A percentile compares a stretch with the other conserved stretches of the same genome.
These are phyloP conservation scores for Populus hybrid DNA, from an alignment of 441 rosid genomes.

Conservation along the genomic window DNA sequence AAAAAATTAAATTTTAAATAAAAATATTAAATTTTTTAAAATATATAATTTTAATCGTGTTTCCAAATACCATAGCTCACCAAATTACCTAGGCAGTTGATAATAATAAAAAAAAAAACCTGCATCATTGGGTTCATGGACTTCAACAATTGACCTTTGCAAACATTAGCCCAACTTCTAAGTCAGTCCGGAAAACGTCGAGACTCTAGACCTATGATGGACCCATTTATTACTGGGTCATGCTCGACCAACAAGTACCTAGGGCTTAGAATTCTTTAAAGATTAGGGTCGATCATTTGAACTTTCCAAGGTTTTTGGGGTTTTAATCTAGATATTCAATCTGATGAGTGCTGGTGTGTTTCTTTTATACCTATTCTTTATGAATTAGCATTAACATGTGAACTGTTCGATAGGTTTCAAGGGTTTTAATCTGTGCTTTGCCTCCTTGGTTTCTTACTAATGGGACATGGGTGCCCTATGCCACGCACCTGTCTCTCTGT, in stretches of 20 bases:
- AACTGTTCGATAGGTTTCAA: too few relatives aligned
- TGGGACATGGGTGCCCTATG: not conserved
- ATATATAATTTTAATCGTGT: too few relatives aligned
- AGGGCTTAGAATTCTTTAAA: not conserved
- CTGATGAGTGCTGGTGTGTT: not conserved
- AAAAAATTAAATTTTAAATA: too few relatives aligned
- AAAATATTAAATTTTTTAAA: too few relatives aligned
- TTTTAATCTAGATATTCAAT: not conserved
- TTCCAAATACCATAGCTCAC: too few relatives aligned
- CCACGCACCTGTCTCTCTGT: not conserved
- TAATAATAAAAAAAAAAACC: too few relatives aligned
- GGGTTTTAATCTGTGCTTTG: not conserved
- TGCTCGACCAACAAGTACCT: not conserved
- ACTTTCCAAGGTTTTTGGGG: not conserved
- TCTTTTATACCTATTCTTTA: too few relatives aligned
- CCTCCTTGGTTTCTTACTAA: not conserved
- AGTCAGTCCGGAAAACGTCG: not conserved
- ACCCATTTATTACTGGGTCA: not conserved
- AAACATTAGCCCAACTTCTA: not conserved
- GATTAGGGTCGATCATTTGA: not conserved
- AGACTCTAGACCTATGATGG: not conserved
- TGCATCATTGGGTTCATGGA: too few relatives aligned
- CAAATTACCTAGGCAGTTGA: too few relatives aligned
- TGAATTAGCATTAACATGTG: not conserved
- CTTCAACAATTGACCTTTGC: not conserved